Percentiles rank a stretch among this genome's conserved stretches.
These are phyloP conservation scores for Sclerotinia minor DNA, from an alignment of 2,329 filamentous ascomycete genomes.

Conservation along the genomic window DNA sequence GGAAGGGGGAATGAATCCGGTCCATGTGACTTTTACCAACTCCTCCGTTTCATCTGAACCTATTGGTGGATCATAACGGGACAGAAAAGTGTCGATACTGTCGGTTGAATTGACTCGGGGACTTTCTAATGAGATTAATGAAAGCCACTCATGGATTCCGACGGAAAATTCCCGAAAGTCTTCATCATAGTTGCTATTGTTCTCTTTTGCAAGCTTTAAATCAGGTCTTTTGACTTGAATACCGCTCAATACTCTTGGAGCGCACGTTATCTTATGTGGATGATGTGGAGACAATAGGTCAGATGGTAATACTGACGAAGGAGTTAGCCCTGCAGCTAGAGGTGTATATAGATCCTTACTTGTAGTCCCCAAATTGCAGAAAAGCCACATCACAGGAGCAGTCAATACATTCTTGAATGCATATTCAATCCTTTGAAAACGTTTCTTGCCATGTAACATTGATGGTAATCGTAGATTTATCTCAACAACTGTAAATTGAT, in stretches of 20 bases:
- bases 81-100: slow-evolving; percentile 66
- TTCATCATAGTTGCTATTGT: slow-evolving; percentile 44
- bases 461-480: slow-evolving; percentile 70
- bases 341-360: slow-evolving; percentile 43
- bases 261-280: slow-evolving; percentile 47
- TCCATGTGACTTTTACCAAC: slow-evolving; percentile 58
- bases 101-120: slow-evolving; percentile 61
- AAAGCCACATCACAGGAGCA: slow-evolving; percentile 71
- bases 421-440: slow-evolving; percentile 39
- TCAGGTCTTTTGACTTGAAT: slow-evolving; percentile 37
- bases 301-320: slow-evolving; percentile 46
- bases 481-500: slow-evolving; percentile 62
- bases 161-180: slow-evolving; percentile 63
- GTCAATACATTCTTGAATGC: slow-evolving; percentile 67
- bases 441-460: slow-evolving; percentile 60
- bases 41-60: slow-evolving; percentile 28
- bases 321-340: slow-evolving; percentile 26
- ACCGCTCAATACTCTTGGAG: slow-evolving; percentile 39
- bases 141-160: slow-evolving; percentile 73
- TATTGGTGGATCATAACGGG: slow-evolving; percentile 61
- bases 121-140: slow-evolving; percentile 64
- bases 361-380: slow-evolving; percentile 59
- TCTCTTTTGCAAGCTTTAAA: slow-evolving; percentile 39
- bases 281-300: slow-evolving; percentile 52
- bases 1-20: slow-evolving; percentile 55